Conservation (phyloP, 2,329 filamentous ascomycete species). For the Fusarium burgessii region DNA sequence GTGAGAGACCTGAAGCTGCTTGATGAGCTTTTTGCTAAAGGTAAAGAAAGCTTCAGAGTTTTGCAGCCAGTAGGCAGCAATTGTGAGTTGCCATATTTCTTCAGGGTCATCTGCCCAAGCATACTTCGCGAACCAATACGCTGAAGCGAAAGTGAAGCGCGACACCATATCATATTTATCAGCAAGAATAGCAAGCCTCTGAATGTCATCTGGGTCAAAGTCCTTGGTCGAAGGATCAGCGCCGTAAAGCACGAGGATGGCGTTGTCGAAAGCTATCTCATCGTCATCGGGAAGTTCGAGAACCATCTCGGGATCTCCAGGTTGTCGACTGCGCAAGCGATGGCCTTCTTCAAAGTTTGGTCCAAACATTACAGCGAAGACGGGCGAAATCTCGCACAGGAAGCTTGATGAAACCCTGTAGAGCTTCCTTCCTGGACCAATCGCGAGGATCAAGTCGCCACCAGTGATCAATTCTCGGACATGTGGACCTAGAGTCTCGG, state of each 20-base stretch:
- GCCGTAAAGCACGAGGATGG: slow-evolving; percentile 15
- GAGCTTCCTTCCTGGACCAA: slow-evolving; percentile 17
- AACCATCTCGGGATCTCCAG: slow-evolving; percentile 3
- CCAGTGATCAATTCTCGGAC: slow-evolving; percentile 8
- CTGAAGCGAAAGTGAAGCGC: slow-evolving; percentile 20
- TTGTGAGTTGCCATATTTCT: slow-evolving; percentile 25
- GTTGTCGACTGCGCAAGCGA: not conserved
- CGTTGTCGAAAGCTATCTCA: slow-evolving; percentile 4
- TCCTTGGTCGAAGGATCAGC: slow-evolving; percentile 10
- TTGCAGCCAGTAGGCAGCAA: slow-evolving; percentile 16
- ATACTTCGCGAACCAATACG: slow-evolving; percentile 26
- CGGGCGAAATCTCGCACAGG: slow-evolving; percentile 32
- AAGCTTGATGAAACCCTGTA: slow-evolving; percentile 33
- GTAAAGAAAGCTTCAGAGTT: slow-evolving; percentile 19
- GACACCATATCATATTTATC: slow-evolving; percentile 29
- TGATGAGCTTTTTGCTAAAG: slow-evolving; percentile 23
- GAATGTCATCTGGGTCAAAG: slow-evolving; percentile 12
- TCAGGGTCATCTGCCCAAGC: slow-evolving; percentile 21
- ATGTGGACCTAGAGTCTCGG: not conserved
- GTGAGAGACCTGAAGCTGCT: slow-evolving; percentile 12
- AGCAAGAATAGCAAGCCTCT: slow-evolving; percentile 14
- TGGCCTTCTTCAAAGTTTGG: slow-evolving; percentile 22
- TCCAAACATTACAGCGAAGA: slow-evolving; percentile 28
- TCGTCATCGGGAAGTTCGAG: slow-evolving; percentile 25
- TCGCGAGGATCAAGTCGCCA: slow-evolving; percentile 35